These are phyloP conservation scores for Drechslera avenae DNA, from an alignment of 2,329 filamentous ascomycete species.

Conservation along the genomic window DNA sequence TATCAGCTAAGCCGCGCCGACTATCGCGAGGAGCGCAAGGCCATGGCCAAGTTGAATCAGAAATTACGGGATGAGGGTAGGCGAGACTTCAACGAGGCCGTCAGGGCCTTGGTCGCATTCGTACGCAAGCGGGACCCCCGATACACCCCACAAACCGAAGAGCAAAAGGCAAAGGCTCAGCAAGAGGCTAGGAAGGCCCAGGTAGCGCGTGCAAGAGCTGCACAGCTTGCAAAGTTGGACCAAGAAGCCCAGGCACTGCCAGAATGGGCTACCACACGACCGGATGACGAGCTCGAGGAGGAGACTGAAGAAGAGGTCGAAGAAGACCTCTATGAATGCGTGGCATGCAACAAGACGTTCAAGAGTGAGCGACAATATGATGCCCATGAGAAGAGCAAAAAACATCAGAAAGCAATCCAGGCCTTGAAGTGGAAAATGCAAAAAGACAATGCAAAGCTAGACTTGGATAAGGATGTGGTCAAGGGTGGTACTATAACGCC, in stretches of 20 bases:
- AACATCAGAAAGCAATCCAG: slow-evolving; percentile 86
- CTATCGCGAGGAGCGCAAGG: slow-evolving; percentile 77
- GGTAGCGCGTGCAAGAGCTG: slow-evolving; percentile 79
- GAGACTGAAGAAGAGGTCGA: slow-evolving; percentile 58
- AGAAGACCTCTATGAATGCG: slow-evolving; percentile 64
- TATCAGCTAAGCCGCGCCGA: slow-evolving; percentile 85
- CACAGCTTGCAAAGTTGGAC: slow-evolving; percentile 75
- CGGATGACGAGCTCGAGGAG: slow-evolving; percentile 60
- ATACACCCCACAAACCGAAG: slow-evolving; percentile 77
- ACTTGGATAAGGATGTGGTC: slow-evolving; percentile 48
- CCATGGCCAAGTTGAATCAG: slow-evolving; percentile 96
- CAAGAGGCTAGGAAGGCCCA: slow-evolving; percentile 82
- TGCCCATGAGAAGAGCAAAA: slow-evolving; percentile 94
- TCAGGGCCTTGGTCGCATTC: slow-evolving; percentile 83
- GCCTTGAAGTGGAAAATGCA: slow-evolving; percentile 82
- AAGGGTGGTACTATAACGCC: slow-evolving; percentile 43
- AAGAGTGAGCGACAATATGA: slow-evolving; percentile 92
- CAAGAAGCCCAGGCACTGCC: slow-evolving; percentile 69
- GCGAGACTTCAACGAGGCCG: slow-evolving; percentile 90
- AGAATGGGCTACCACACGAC: slow-evolving; percentile 72
- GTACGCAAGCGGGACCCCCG: slow-evolving; percentile 90
- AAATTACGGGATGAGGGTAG: slow-evolving; percentile 80
- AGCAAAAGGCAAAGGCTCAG: slow-evolving; percentile 77
- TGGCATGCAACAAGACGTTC: slow-evolving; percentile 70
- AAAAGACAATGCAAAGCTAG: slow-evolving; percentile 71